Evolutionary conservation across 371 early-diverging fungal species (phyloP).

Genomic region (Mucor piriformis): DNA sequence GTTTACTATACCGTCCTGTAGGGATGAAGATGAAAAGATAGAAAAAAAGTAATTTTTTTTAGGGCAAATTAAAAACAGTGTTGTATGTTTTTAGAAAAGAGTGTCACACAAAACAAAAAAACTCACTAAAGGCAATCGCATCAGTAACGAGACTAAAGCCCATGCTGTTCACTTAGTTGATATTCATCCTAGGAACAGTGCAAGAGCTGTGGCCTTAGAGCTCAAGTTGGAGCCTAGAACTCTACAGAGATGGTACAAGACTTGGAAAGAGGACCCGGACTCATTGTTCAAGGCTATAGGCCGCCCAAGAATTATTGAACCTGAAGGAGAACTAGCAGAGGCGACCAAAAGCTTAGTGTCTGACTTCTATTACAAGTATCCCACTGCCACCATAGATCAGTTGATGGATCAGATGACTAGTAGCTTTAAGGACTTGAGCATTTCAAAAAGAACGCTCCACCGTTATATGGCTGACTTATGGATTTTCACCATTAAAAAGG

Average conservation of each 20-base stretch:
- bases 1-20: not conserved
- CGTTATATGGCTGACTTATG: constrained; percentile 7
- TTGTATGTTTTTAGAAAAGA: too few species aligned
- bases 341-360: too few species aligned
- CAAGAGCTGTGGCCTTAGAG: constrained; percentile 1
- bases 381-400: constrained; percentile 13
- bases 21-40: not conserved
- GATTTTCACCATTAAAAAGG: constrained; percentile 5
- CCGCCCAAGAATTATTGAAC: too few species aligned
- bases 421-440: constrained; percentile 5
- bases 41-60: too few species aligned
- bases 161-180: constrained; percentile 15
- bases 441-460: constrained; percentile 7
- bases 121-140: constrained; percentile 1
- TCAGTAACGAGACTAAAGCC: constrained; percentile 13
- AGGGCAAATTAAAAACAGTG: too few species aligned
- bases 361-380: constrained; percentile 5
- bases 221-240: constrained; percentile 11
- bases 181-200: constrained; percentile 16
- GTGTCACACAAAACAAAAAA: not conserved
- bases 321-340: too few species aligned
- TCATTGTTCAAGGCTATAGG: constrained; percentile 17
- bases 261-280: constrained; percentile 14
- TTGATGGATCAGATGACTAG: constrained; percentile 10
- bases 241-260: constrained; percentile 15